These are phyloP conservation scores for Hymenoscyphus fraxineus DNA, from an alignment of 2,329 filamentous ascomycete species.

Conservation along the genomic window DNA sequence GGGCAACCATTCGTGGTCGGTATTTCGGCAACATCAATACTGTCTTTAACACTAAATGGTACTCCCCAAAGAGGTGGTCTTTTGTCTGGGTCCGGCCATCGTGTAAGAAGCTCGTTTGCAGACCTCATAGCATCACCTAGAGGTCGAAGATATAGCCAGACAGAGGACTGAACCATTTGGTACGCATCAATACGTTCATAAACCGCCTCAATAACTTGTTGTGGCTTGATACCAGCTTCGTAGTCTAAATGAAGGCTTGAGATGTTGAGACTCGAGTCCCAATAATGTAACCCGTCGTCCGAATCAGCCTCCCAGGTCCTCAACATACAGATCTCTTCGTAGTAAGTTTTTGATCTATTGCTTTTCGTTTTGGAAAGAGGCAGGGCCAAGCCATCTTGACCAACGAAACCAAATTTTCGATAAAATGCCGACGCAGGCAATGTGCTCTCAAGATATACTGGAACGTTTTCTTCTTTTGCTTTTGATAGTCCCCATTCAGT, in stretches of 20 bases:
- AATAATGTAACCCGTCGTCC: constrained; percentile 19
- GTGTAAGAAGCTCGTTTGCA: constrained; percentile 40
- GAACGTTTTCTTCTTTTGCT: constrained; percentile 21
- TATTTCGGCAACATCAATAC: constrained; percentile 45
- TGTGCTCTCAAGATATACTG: constrained; percentile 31
- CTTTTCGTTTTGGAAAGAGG: constrained; percentile 14
- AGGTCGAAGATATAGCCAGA: constrained; percentile 48
- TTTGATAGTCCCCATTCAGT: constrained; percentile 26
- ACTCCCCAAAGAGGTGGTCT: constrained; percentile 49
- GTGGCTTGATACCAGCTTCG: constrained; percentile 28
- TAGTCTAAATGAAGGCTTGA: constrained; percentile 26
- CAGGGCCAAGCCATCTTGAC: constrained; percentile 26
- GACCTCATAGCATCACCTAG: constrained; percentile 40
- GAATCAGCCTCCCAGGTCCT: constrained; percentile 17
- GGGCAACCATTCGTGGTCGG: constrained; percentile 45
- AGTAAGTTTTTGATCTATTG: constrained; percentile 16
- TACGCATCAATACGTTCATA: constrained; percentile 39
- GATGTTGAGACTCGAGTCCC: constrained; percentile 32
- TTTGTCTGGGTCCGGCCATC: constrained; percentile 38
- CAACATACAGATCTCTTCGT: constrained; percentile 31
- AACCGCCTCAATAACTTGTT: constrained; percentile 28
- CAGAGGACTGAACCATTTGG: constrained; percentile 42
- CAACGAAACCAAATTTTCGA: constrained; percentile 23
- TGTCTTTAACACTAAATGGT: constrained; percentile 49
- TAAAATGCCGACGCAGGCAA: constrained; percentile 25